Evolutionary conservation across 2,329 filamentous ascomycete species (phyloP).

Genomic region (Colletotrichum chrysophilum): DNA sequence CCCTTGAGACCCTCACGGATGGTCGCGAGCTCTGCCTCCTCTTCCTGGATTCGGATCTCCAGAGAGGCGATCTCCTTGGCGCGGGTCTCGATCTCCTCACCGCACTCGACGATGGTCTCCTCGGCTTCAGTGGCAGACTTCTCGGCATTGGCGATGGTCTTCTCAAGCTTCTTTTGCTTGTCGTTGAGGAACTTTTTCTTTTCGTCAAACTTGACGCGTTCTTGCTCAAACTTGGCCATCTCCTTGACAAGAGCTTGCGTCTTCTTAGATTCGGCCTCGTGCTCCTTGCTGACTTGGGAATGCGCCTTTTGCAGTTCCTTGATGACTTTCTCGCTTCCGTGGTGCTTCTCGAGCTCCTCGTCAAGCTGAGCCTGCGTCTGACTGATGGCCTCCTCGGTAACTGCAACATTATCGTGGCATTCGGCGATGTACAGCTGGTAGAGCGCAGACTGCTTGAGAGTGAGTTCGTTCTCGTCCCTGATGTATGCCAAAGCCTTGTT

Average conservation of each 20-base stretch:
- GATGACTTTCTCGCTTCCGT: conserved; percentile 88
- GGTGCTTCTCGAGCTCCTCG: conserved; percentile 87
- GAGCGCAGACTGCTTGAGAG: conserved; percentile 85
- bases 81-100: conserved; percentile 78
- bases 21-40: conserved; percentile 81
- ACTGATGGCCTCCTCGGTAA: conserved; percentile 88
- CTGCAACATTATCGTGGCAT: conserved; percentile 85
- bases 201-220: conserved; percentile 96
- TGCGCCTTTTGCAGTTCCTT: conserved; percentile 88
- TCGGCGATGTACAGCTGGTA: conserved; percentile 93
- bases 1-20: conserved; percentile 90
- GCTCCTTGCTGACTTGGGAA: conserved; percentile 82
- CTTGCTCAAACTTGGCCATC: conserved; percentile 92
- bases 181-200: conserved; percentile 92
- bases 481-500: conserved; percentile 90
- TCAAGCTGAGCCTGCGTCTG: conserved; percentile 90
- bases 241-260: conserved; percentile 83
- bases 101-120: conserved; percentile 78
- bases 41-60: conserved; percentile 75
- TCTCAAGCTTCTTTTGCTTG: conserved; percentile 96
- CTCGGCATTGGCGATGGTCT: conserved; percentile 79
- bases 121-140: conserved; percentile 76
- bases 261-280: conserved; percentile 81
- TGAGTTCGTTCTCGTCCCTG: conserved; percentile 90
- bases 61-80: conserved; percentile 76